phyloP scores from a whole-genome alignment of 202 grass and related monocot species.

The Saccharum hybrid region DNA sequence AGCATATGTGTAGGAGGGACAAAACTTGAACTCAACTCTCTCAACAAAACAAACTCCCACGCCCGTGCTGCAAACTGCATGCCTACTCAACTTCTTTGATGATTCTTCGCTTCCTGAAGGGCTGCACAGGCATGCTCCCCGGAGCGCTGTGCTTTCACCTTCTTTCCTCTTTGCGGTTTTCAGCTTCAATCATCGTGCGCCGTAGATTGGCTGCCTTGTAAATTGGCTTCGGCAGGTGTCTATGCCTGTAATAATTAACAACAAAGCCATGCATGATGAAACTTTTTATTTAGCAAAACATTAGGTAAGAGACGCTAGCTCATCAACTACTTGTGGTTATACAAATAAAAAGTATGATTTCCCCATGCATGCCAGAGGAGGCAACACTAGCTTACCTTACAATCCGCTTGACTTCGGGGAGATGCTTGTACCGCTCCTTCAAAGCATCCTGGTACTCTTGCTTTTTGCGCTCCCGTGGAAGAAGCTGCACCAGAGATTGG shows the following conservation, averaged over 20 bases:
- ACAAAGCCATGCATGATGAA: not conserved
- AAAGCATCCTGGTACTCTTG: constrained; percentile 83
- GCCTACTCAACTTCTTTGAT: constrained; percentile 81
- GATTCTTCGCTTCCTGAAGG: constrained; percentile 93
- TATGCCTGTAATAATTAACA: constrained; percentile 44
- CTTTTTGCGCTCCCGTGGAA: constrained; percentile 88
- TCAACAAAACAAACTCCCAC: too few species aligned
- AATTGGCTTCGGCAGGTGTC: constrained; percentile 88
- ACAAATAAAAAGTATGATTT: not conserved
- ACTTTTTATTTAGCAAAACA: constrained; percentile 34
- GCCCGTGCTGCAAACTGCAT: not conserved
- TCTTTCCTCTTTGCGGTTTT: constrained; percentile 65
- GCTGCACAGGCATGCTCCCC: constrained; percentile 63
- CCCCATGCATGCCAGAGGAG: constrained; percentile 14
- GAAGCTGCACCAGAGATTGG: constrained; percentile 61
- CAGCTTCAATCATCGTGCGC: constrained; percentile 77
- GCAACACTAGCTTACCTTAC: constrained; percentile 51
- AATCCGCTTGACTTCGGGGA: constrained; percentile 81
- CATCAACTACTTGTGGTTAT: too few species aligned
- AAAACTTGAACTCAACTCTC: too few species aligned
- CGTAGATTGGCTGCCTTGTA: constrained; percentile 77
- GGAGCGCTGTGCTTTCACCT: constrained; percentile 78
- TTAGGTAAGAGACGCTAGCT: not conserved
- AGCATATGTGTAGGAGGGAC: too few species aligned
- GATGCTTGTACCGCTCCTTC: constrained; percentile 79